Evolutionary conservation across 257 asterid species (phyloP).

Genomic region (Solanum ossicruentum): DNA sequence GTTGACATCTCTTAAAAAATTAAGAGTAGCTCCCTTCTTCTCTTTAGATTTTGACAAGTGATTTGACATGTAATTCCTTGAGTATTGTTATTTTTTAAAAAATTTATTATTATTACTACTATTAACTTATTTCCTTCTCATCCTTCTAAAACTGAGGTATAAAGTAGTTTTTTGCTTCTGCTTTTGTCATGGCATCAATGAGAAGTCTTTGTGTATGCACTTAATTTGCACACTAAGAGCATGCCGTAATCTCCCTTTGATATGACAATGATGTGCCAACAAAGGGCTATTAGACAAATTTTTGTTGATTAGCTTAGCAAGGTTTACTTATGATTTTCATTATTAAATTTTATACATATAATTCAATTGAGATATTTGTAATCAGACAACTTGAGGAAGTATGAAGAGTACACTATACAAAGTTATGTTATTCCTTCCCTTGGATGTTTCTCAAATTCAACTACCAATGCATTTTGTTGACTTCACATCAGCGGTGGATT

Average conservation of each 20-base stretch:
- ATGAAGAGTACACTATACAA: neutral
- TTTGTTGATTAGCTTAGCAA: neutral
- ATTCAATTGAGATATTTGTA: neutral
- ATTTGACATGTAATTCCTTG: neutral
- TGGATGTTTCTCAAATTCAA: neutral
- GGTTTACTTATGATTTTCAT: neutral
- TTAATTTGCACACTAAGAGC: neutral
- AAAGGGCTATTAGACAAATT: neutral
- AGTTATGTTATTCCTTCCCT: neutral
- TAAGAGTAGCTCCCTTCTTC: neutral
- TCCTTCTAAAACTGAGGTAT: neutral
- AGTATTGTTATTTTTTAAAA: neutral
- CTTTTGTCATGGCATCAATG: neutral
- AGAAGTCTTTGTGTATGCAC: neutral
- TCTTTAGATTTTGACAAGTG: neutral
- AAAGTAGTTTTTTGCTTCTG: neutral
- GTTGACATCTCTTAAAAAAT: neutral
- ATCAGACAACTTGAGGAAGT: neutral
- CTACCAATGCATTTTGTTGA: neutral
- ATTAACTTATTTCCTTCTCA: neutral
- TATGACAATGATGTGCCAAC: neutral
- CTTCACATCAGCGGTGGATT: neutral
- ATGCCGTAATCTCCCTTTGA: neutral
- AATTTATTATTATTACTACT: neutral
- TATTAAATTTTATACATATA: neutral